Conservation (phyloP, 2,329 filamentous ascomycete species). For the Colletotrichum theobromicola region DNA sequence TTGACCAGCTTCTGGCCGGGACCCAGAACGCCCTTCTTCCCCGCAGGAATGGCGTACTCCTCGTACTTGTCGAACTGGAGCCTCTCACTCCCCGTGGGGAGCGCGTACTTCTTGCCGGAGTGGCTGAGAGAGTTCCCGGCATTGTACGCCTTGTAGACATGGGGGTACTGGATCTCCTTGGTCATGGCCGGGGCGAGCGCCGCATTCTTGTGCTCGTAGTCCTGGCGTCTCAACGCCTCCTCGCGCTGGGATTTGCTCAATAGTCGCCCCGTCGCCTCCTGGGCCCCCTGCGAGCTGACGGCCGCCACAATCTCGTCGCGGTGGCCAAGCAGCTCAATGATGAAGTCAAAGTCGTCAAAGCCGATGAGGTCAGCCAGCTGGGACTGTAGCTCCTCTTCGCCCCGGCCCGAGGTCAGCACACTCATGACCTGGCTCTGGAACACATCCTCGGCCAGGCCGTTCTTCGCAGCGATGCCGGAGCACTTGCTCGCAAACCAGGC, state of each 20-base stretch:
- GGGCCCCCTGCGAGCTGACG: conserved; percentile 36
- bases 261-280: conserved; percentile 56
- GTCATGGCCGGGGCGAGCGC: conserved; percentile 73
- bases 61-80: conserved; percentile 81
- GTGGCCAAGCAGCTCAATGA: conserved; percentile 86
- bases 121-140: conserved; percentile 86
- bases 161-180: conserved; percentile 82
- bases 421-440: conserved; percentile 80
- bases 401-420: conserved; percentile 69
- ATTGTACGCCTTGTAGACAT: conserved; percentile 85
- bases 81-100: conserved; percentile 78
- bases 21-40: conserved; percentile 76
- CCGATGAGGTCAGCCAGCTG: conserved; percentile 88
- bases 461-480: conserved; percentile 66
- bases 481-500: conserved; percentile 79
- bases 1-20: conserved; percentile 76
- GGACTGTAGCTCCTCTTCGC: conserved; percentile 90
- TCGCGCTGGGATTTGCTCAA: conserved; percentile 80
- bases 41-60: conserved; percentile 86
- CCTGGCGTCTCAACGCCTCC: conserved; percentile 75
- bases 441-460: conserved; percentile 71
- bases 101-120: conserved; percentile 79
- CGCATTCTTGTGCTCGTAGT: conserved; percentile 83
- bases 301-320: conserved; percentile 69
- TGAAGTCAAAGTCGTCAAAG: conserved; percentile 91